Conservation (phyloP, 345 rosid species). For the Salix udensis region DNA sequence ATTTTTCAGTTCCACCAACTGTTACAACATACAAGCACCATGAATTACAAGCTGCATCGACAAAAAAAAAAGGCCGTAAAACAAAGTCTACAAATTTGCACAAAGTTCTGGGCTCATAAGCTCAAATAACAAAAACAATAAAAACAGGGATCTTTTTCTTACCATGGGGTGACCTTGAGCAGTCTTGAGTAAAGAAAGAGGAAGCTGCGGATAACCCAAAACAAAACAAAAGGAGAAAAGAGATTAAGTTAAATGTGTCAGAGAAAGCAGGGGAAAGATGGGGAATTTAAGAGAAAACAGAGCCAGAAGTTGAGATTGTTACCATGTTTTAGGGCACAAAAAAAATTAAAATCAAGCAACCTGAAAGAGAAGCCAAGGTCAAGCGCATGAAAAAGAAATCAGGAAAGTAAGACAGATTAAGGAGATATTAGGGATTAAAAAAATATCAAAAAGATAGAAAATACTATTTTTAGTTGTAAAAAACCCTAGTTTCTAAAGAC, state of each 20-base stretch:
- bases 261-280: not conserved
- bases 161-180: constrained; percentile 92
- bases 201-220: constrained; percentile 45
- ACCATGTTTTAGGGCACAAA: constrained; percentile 13
- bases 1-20: constrained; percentile 94
- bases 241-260: not conserved
- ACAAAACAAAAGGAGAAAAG: not conserved
- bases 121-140: not conserved
- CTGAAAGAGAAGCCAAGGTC: not conserved
- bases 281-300: not conserved
- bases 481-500: not conserved
- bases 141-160: not conserved
- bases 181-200: constrained; percentile 73
- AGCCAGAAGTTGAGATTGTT: not conserved
- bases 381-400: not conserved
- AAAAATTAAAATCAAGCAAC: not conserved
- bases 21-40: constrained; percentile 24
- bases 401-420: not conserved
- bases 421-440: not conserved
- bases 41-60: constrained; percentile 20
- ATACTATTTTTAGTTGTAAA: not conserved
- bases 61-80: not conserved
- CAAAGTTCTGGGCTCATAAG: not conserved
- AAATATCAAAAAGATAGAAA: not conserved
- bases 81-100: constrained; percentile 1